Conservation (phyloP, 306 rosid species). For the Rosa persica region DNA sequence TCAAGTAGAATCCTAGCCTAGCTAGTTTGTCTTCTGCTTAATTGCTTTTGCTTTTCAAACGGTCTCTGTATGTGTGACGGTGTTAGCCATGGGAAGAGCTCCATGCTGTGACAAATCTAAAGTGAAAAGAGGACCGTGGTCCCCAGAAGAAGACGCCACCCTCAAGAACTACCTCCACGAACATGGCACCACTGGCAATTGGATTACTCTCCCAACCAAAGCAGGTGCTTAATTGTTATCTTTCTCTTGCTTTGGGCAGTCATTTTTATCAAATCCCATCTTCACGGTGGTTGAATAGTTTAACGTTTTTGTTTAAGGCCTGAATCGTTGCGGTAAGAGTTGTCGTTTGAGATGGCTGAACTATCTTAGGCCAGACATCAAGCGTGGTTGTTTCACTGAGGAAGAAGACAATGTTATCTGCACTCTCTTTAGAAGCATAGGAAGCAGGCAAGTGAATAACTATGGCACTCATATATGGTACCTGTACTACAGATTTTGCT, state of each 20-base stretch:
- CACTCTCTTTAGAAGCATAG: constrained; percentile 28
- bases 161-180: constrained; percentile 51
- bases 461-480: neutral
- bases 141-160: constrained; percentile 71
- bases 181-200: constrained; percentile 51
- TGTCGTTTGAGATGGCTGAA: constrained; percentile 58
- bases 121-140: constrained; percentile 86
- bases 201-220: constrained; percentile 66
- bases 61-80: neutral
- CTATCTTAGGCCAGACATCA: constrained; percentile 48
- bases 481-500: neutral
- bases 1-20: neutral
- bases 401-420: constrained; percentile 42
- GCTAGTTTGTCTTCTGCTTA: neutral
- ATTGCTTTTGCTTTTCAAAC: neutral
- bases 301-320: constrained; percentile 6
- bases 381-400: constrained; percentile 47
- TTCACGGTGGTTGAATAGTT: neutral
- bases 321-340: constrained; percentile 54
- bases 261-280: neutral
- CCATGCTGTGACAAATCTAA: constrained; percentile 76
- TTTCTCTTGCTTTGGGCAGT: neutral
- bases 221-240: constrained; percentile 41
- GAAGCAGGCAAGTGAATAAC: constrained; percentile 42
- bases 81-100: constrained; percentile 67